A percentile compares a stretch with the other conserved stretches of the same genome.
phyloP scores from a whole-genome alignment of 192 early-diverging fungal species.

The Podila verticillata region DNA sequence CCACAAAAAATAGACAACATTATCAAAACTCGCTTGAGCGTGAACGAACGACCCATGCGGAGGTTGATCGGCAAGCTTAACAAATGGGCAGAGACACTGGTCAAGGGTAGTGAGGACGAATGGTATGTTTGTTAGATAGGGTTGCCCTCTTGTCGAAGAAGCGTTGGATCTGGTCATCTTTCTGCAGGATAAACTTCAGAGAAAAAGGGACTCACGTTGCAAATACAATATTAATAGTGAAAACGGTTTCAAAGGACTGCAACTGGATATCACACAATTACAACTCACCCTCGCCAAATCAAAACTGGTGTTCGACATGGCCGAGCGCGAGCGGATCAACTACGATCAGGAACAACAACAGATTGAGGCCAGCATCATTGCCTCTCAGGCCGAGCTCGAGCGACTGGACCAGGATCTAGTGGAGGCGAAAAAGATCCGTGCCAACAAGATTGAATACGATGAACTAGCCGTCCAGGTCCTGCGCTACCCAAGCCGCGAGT shows the following conservation, averaged over 20 bases:
- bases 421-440: conserved; percentile 30
- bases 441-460: conserved; percentile 46
- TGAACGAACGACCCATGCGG: conserved; percentile 39
- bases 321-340: conserved; percentile 25
- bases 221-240: conserved; percentile 9
- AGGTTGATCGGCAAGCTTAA: conserved; percentile 18
- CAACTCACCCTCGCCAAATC: conserved; percentile 29
- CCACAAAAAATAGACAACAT: conserved; percentile 13
- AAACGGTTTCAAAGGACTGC: conserved; percentile 8
- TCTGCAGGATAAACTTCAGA: too few species aligned
- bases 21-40: conserved; percentile 35
- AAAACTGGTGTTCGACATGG: conserved; percentile 36
- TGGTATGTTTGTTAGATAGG: conserved; percentile 6
- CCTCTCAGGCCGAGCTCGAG: conserved; percentile 27
- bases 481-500: conserved; percentile 32
- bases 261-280: conserved; percentile 28
- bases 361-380: conserved; percentile 14
- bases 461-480: conserved; percentile 16
- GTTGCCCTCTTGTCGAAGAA: not conserved
- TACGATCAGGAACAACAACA: conserved; percentile 31
- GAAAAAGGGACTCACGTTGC: too few species aligned
- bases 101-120: conserved; percentile 10
- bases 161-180: too few species aligned
- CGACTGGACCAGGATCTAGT: conserved; percentile 18
- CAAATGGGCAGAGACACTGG: conserved; percentile 25